Base-by-base conservation (phyloP, 2,329 filamentous ascomycete genomes). In the Myriosclerotinia duriaeana region DNA sequence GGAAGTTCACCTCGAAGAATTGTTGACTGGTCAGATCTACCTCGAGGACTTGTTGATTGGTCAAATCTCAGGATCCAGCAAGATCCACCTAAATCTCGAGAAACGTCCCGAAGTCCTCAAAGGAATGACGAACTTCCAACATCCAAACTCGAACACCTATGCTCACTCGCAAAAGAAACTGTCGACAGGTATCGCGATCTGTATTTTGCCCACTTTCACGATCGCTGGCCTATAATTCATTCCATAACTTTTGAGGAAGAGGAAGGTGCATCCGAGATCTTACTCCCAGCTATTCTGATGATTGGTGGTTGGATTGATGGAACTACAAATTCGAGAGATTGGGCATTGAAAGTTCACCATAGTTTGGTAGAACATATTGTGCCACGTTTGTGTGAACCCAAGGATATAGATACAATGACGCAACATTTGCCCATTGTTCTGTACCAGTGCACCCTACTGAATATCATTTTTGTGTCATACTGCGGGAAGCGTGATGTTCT, bases 151-250 rank as follows among this genome's bases (percentile, higher is more conserved):
- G 38, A 9, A 12, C 20, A n/a, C 22, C 53, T 50, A 11, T 65
- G 26, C 17, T 38, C 38, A 12, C 9, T 53, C 15, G 34, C 67
- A 66, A 67, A 70, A 66, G 50, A 66, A 6, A 38, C 12, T 63
- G 71, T 56, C 53, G 72, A 59, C 30, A 69, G 26, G 48, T 73
- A 68, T 65, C 30, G 68, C 22, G 71, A 77, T 8, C 71, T 75
- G 0, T 84, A 80, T 46, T 76, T 82, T n/a, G 72, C 72, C 0
- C 67, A 74, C 0, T 79, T 81, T 40, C 80, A 82, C 65, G 74
- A 79, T 38, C 75, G 75, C 0, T 82, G 79, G 75, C 78, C 80
- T 7, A 71, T 80, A 2, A 69, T 82, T 5, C 79, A 80, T 67
- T 74, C 72, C 0, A 78, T 80, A 0, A 71, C 75, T 0, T 78